These are phyloP conservation scores for Rosa hybrid DNA, from an alignment of 331 rosid species.

Conservation along the genomic window DNA sequence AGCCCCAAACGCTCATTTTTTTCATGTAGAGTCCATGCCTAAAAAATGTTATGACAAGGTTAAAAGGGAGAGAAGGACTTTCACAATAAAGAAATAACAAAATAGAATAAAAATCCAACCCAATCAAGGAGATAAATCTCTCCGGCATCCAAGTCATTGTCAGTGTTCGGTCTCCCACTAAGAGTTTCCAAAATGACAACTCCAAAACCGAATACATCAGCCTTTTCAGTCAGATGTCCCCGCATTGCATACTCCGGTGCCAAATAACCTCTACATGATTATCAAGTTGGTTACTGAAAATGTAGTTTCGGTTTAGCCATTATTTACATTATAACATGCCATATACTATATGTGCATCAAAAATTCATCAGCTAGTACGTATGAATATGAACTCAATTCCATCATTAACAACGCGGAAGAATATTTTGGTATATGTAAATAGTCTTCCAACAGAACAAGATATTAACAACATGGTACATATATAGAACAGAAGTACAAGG, in stretches of 20 bases:
- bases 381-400: neutral
- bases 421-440: too few relatives aligned
- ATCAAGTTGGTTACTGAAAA: neutral
- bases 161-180: slow-evolving; percentile 29
- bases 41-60: neutral
- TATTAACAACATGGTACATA: neutral
- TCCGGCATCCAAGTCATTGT: slow-evolving; percentile 1
- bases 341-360: neutral
- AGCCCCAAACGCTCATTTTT: slow-evolving; percentile 12
- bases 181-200: slow-evolving; percentile 32
- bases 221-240: slow-evolving; percentile 31
- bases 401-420: too few relatives aligned
- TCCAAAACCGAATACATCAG: slow-evolving; percentile 30
- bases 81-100: too few relatives aligned
- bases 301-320: neutral
- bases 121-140: slow-evolving; percentile 32
- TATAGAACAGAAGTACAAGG: neutral
- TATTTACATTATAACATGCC: too few relatives aligned
- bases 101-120: neutral
- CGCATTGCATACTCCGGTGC: slow-evolving; percentile 36
- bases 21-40: slow-evolving; percentile 37
- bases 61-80: neutral
- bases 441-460: neutral
- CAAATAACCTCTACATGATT: slow-evolving; percentile 29
- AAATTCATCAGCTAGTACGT: neutral